Base-by-base conservation (phyloP, 768 basidiomycete genomes). In the Phaffia tasmanica region DNA sequence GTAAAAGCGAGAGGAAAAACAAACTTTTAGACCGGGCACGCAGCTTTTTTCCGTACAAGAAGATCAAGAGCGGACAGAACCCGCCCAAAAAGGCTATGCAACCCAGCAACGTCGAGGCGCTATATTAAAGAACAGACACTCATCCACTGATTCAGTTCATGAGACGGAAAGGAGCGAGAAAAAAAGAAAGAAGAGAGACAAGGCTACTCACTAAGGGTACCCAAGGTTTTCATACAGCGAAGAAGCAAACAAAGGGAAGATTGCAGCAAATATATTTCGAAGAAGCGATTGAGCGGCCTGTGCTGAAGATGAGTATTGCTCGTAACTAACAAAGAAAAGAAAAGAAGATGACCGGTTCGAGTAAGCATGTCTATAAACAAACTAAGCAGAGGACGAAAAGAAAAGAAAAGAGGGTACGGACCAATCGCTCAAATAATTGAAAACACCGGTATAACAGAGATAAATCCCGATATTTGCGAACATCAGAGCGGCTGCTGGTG, bases 391-490 rank as follows among this genome's bases (percentile, higher is more conserved):
- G 50, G 51, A 50, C 16, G 35, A 32, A 62, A 47, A 30, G 25
- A 19, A 63, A 49, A 51, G 29, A 25, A 48, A 11, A 30, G 1
- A 46, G 4, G 11, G 11, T 5, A 42, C 35, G 11, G 35, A 42
- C 35, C 35, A 42, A 42, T 57, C 27, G 2, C 72, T 72, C 68
- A 57, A 72, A 72, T 61, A 61, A 25, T 23, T 53, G 50, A 73
- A 74, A 32, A 73, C 69, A 6, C 75, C 75, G 48, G 65, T 64
- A 67, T 75, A 75, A 73, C 74, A 74, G 65, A 64, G 63, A 64
- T 70, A 74, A 2, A 74, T 64, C 14, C 74, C 74, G 59, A 69
- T 71, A 59, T 75, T 70, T 30, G 67, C 64, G 32, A 74, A 63
- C 29, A 53, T 29, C 42, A 76, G 61, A 23, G 69, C 69, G 7